phyloP scores from a whole-genome alignment of 2,329 filamentous ascomycete genomes.

The Penicillium sp. region DNA sequence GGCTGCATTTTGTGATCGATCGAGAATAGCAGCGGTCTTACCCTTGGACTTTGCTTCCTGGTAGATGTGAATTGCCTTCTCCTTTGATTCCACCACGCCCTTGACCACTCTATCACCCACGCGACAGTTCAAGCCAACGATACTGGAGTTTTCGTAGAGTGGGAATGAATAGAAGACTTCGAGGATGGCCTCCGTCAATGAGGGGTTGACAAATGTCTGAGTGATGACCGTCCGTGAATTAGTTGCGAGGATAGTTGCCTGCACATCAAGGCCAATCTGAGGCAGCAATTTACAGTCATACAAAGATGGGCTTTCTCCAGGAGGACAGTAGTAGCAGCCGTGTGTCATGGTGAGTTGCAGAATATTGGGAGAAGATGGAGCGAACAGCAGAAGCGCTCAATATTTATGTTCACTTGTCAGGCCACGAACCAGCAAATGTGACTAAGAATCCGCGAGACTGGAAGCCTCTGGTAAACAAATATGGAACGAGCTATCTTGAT shows the following conservation, averaged over 20 bases:
- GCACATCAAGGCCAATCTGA: neutral
- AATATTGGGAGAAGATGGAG: neutral
- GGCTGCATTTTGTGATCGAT: neutral
- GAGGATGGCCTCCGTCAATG: neutral
- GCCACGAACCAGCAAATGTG: neutral
- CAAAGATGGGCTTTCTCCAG: neutral
- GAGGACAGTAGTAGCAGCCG: neutral
- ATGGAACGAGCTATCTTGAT: neutral
- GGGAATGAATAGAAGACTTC: neutral
- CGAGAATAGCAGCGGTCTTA: neutral
- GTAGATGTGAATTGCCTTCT: neutral
- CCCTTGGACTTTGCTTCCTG: neutral
- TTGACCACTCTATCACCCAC: neutral
- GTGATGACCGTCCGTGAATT: neutral
- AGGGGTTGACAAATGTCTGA: neutral
- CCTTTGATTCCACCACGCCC: neutral
- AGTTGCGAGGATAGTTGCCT: neutral
- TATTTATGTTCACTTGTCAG: neutral
- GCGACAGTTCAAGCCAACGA: neutral
- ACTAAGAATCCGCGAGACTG: neutral
- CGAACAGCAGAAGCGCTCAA: neutral
- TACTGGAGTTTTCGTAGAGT: neutral
- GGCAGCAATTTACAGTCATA: neutral
- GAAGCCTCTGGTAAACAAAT: neutral
- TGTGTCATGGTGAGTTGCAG: neutral